These are phyloP conservation scores for Logfia minima DNA, from an alignment of 129 eudicot species.

Conservation along the genomic window DNA sequence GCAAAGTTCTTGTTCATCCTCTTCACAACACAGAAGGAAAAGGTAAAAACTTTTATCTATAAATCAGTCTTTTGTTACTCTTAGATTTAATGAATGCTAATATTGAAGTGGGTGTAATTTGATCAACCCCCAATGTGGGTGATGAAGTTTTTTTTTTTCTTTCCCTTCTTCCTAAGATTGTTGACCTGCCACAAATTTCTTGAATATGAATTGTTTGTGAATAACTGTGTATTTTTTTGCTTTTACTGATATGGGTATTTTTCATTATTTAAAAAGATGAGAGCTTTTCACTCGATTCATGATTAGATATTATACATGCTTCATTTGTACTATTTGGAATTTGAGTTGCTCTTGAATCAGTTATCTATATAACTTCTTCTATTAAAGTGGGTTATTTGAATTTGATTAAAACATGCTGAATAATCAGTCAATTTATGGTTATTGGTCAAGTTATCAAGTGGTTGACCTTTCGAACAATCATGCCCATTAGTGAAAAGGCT, in stretches of 20 bases:
- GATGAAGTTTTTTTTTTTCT: background rate
- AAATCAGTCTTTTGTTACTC: background rate
- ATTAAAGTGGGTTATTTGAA: background rate
- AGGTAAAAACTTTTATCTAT: constrained; percentile 6
- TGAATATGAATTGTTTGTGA: background rate
- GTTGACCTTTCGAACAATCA: background rate
- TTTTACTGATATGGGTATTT: background rate
- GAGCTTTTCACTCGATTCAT: background rate
- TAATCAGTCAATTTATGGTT: background rate
- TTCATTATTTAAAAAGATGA: background rate
- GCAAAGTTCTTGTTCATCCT: constrained; percentile 21
- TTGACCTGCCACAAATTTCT: background rate
- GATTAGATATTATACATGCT: background rate
- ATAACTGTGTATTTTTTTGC: background rate
- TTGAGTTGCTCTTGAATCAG: background rate
- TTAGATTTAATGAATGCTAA: constrained; percentile 18
- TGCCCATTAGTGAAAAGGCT: background rate
- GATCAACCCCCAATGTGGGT: constrained; percentile 9
- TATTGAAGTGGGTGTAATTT: background rate
- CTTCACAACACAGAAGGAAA: constrained; percentile 22
- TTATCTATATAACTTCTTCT: background rate
- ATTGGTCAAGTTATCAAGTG: background rate
- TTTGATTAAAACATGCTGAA: background rate
- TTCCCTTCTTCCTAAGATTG: no score
- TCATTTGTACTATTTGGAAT: background rate